Evolutionary conservation across 352 stramenopile species (phyloP).

Genomic region (Hyaloperonospora brassicae): DNA sequence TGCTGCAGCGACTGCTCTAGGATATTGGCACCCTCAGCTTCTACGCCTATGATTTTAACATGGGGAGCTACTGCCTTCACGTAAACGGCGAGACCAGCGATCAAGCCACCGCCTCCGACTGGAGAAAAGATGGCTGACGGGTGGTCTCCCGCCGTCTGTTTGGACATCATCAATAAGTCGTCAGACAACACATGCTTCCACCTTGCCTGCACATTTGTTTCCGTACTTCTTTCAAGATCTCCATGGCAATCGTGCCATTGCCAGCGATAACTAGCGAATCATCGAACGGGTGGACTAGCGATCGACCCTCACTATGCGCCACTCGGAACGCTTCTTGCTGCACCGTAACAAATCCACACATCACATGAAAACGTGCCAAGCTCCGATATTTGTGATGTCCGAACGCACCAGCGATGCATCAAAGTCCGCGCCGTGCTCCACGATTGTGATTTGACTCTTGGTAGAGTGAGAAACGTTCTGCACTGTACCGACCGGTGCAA

Average conservation of each 20-base stretch:
- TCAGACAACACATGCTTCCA: neutral
- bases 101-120: constrained; percentile 94
- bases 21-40: constrained; percentile 91
- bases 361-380: neutral
- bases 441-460: constrained; percentile 84
- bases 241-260: constrained; percentile 95
- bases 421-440: constrained; percentile 94
- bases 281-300: constrained; percentile 96
- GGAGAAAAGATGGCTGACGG: constrained; percentile 96
- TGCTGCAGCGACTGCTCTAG: constrained; percentile 87
- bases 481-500: constrained; percentile 93
- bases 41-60: constrained; percentile 95
- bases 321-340: constrained; percentile 89
- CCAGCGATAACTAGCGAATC: constrained; percentile 96
- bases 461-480: constrained; percentile 75
- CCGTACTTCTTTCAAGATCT: constrained; percentile 78
- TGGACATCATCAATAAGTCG: constrained; percentile 8
- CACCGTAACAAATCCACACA: neutral
- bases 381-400: neutral
- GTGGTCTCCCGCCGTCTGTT: constrained; percentile 70
- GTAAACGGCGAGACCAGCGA: constrained; percentile 92
- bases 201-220: neutral
- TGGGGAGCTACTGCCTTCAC: constrained; percentile 74
- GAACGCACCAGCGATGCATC: constrained; percentile 83
- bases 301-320: constrained; percentile 85